Base-by-base conservation (phyloP, 1,284 basidiomycete species). In the Cryptococcus neoformans region DNA sequence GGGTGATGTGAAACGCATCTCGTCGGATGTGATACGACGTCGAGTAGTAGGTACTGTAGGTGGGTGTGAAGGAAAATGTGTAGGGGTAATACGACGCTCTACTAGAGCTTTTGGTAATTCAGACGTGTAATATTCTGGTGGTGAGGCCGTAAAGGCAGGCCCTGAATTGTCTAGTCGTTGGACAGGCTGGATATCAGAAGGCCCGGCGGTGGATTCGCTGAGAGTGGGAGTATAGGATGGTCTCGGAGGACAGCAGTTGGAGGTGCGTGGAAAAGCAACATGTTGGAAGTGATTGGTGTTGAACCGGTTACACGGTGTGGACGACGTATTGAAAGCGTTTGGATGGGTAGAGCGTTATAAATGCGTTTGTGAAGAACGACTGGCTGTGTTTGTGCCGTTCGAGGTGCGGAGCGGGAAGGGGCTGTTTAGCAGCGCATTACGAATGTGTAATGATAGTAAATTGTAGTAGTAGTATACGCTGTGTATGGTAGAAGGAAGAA, bases 1-100 rank as follows among this genome's bases (percentile, higher is more conserved):
- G 35, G 62, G 53, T 44, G 64, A 65, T 7, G 62, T 57, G 66
- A 74, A 75, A 40, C 68, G 66, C 73, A 75, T 75, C 36, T 61
- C 57, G 57, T 56, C 53, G 42, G 44, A 48, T 11, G 35, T 37
- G 28, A 14, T 46, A 11, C 37, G 49, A 37, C 16, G 46, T 40
- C 6, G 57, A 45, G 11, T 35, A 17, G 52, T n/a, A 16, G 49
- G n/a, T n/a, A 36, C 34, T 34, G 47, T 40, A 40, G 39, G 36
- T 21, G 12, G 38, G 36, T 37, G n/a, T 10, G 48, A n/a, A 6
- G 35, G 12, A 40, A 39, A 37, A 21, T 49, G 37, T 39, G 17
- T 17, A 17, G 11, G 21, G 21, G 17, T 41, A 21, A 41, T 50
- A 28, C 14, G n/a, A 28, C 34, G 45, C 45, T 47, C 45, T 16